Base-by-base conservation (phyloP, 1,284 basidiomycete species). In the Cryptococcus amylolentus region DNA sequence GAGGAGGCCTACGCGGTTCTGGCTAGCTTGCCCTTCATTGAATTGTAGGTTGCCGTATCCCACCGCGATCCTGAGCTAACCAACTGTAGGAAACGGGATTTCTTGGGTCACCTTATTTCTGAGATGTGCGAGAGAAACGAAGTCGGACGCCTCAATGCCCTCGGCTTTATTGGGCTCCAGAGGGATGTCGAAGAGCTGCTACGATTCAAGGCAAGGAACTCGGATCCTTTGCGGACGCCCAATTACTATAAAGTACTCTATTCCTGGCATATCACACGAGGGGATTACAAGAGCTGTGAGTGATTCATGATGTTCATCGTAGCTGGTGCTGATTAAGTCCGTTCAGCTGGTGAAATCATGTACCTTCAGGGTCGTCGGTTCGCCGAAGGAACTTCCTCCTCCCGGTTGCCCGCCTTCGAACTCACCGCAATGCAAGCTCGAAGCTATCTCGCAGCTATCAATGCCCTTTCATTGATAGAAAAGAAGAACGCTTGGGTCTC, bases 201-300 rank as follows among this genome's bases (percentile, higher is more conserved):
- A 48, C 85, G 88, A 42, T 98, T 96, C 82, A 96, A 97, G 77
- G 91, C 92, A 10, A 84, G 94, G 60, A 96, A 98, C 75, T 88
- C 88, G 20, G 90, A 98, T 78, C 92, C 95, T 46, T 83, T 90
- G 51, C 80, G 86, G 43, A 83, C 81, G 44, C 94, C 94, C 0
- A 88, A 88, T 71, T 98, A 97, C 80, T 89, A 92, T 50, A 84
- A 86, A 65, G 89, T 98, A 56, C 79, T 98, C n/a, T 97, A 98
- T 79, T 88, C 91, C 49, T 98, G 93, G 89, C 88, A 91, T 74
- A 84, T 88, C 61, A 82, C 84, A 52, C 81, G 89, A 73, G 89
- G 89, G 37, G 91, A 96, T 72, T 92, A 92, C 78, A 84, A 89
- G 51, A 90, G 85, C 69, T 92, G 91, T 91, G 69, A 74, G 84